Percentiles rank a stretch among this genome's conserved stretches.
These are phyloP conservation scores for Spiraea crenata DNA, from an alignment of 331 rosid genomes.

Conservation along the genomic window DNA sequence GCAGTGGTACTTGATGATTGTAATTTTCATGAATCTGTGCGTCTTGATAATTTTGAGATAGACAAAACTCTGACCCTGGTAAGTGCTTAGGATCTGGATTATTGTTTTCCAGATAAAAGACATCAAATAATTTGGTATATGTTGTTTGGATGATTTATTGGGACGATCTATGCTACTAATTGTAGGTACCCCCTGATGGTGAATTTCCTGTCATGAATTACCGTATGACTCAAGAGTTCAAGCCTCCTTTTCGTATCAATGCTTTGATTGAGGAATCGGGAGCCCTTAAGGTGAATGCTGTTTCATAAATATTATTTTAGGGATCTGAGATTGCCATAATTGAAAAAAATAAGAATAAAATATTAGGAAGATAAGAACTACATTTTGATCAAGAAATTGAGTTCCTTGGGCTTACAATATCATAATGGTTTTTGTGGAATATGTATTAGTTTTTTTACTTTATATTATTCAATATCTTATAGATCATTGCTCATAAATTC, in stretches of 20 bases:
- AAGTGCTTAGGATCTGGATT: slow-evolving; percentile 28
- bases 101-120: not conserved
- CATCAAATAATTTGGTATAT: not conserved
- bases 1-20: slow-evolving; percentile 83
- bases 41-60: slow-evolving; percentile 71
- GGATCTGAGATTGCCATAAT: not conserved
- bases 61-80: slow-evolving; percentile 75
- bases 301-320: not conserved
- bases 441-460: not conserved
- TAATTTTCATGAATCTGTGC: slow-evolving; percentile 92
- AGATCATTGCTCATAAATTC: not conserved
- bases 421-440: not conserved
- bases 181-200: slow-evolving; percentile 79
- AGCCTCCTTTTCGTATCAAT: slow-evolving; percentile 81
- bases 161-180: slow-evolving; percentile 23
- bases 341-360: no score
- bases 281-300: slow-evolving; percentile 51
- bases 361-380: not conserved
- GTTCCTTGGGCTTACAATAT: not conserved
- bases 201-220: slow-evolving; percentile 93
- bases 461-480: not conserved
- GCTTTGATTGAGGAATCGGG: slow-evolving; percentile 80
- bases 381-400: not conserved
- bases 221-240: slow-evolving; percentile 85
- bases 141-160: slow-evolving; percentile 18